phyloP scores from a whole-genome alignment of 768 basidiomycete genomes.

The Tulasnella sp. region DNA sequence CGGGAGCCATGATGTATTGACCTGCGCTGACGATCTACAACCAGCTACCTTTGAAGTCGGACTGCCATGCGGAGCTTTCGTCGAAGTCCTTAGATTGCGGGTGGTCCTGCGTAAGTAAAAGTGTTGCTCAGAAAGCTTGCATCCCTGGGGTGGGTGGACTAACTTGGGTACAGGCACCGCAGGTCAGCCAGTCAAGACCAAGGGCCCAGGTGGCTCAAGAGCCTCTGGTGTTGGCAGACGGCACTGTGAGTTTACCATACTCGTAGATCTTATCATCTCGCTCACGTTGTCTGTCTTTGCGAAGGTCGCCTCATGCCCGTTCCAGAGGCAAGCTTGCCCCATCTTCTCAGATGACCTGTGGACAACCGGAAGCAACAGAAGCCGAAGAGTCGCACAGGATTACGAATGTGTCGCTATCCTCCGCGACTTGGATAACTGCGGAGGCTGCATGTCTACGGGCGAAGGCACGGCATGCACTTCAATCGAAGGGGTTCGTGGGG shows the following conservation, averaged over 20 bases:
- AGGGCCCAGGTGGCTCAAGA: not conserved
- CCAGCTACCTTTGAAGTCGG: not conserved
- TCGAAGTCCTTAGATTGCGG: not conserved
- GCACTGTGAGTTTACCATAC: not conserved
- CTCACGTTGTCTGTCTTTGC: not conserved
- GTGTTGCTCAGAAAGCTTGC: too few species aligned
- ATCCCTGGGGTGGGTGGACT: not conserved
- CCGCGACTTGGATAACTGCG: constrained; percentile 49
- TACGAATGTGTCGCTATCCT: not conserved
- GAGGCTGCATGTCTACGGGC: constrained; percentile 52
- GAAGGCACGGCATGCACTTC: not conserved
- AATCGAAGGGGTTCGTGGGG: constrained; percentile 1
- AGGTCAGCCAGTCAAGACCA: not conserved
- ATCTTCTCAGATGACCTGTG: not conserved
- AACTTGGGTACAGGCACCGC: not conserved
- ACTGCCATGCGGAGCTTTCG: not conserved
- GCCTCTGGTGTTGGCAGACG: not conserved
- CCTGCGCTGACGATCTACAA: not conserved
- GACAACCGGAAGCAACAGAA: not conserved
- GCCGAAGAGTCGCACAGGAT: not conserved
- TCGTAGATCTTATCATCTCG: not conserved
- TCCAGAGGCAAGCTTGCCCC: not conserved
- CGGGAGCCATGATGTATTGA: not conserved
- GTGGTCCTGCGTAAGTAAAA: too few species aligned
- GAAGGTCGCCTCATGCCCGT: not conserved